Evolutionary conservation across 2,329 filamentous ascomycete species (phyloP), one percentile per base, ranked within the genome.

Genomic region (Apiospora phragmitis): DNA sequence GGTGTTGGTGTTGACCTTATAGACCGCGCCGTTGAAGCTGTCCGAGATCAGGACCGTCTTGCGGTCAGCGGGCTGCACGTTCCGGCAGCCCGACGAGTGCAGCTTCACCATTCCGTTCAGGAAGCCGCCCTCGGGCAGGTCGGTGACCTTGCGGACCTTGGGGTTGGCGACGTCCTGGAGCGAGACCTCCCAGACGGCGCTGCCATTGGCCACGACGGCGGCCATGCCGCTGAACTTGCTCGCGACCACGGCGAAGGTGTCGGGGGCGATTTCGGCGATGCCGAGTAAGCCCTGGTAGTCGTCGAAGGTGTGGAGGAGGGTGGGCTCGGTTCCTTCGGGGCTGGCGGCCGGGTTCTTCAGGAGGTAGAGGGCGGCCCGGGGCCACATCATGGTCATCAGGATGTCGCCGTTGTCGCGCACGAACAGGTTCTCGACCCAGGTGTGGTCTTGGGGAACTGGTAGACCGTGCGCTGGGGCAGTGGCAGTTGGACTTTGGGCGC

Each of bases 371-470:
- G 77, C 76, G 5, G 78, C 70, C 35, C 71, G 71, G n/a, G 77
- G 76, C 12, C 47, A 16, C 32, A 80, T 74, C 45, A 78, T 75
- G 1, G 80, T 81, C 38, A 80, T 68, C 32, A 81, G 74, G 29
- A 80, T 72, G 70, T 77, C 75, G 38, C 79, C 78, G 62, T 79
- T 78, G 24, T 74, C 51, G 38, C 79, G 79, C 41, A 80, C 74
- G 47, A 76, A 79, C 26, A 81, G 74, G 72, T 81, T 82, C 66
- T 82, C 80, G 32, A 79, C 66, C 74, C 76, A 79, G 69, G 70
- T 0, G 70, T 71, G 65, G 72, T 42, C 16, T 32, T 67, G 26
- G 71, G 67, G 65, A 77, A 74, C 59, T 77, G 76, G 68, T 75
- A 76, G 68, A 77, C 41, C 14, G 67, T 75, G 5, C 70, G 71